Evolutionary conservation across 2,329 filamentous ascomycete genomes (phyloP).

Genomic region (Akanthomyces dipterigenus): DNA sequence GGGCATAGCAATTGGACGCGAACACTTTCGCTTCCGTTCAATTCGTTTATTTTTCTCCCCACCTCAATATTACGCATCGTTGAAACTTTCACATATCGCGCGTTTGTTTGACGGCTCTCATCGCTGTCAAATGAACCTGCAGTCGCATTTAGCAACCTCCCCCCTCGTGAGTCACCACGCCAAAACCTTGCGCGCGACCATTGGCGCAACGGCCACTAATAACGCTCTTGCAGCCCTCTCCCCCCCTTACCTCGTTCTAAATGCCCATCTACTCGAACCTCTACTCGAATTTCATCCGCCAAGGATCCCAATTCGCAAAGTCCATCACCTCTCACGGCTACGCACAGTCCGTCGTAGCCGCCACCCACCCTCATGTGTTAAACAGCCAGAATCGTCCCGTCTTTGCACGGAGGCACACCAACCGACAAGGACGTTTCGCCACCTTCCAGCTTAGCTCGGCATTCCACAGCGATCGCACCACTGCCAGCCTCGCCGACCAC

Average conservation of each 20-base stretch:
- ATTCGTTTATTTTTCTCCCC: conserved; percentile 15
- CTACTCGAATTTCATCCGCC: conserved; percentile 82
- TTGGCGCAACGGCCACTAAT: conserved; percentile 7
- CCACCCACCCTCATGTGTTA: conserved; percentile 72
- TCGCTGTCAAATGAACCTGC: conserved; percentile 99
- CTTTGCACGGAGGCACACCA: conserved; percentile 52
- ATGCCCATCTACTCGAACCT: conserved; percentile 73
- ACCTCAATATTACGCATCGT: conserved; percentile 14
- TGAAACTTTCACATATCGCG: conserved; percentile 44
- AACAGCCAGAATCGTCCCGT: conserved; percentile 64
- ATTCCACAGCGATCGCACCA: conserved; percentile 57
- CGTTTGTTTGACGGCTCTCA: conserved; percentile 81
- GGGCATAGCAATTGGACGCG: conserved; percentile 7
- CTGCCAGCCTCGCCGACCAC: conserved; percentile 47
- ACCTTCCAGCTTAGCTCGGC: conserved; percentile 66
- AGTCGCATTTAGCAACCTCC: conserved; percentile 35
- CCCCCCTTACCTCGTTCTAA: conserved; percentile 66
- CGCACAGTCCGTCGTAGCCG: conserved; percentile 94
- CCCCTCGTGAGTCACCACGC: conserved; percentile 5
- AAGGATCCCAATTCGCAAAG: conserved; percentile 79
- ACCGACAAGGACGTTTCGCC: conserved; percentile 46
- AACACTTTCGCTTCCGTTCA: conserved; percentile 13
- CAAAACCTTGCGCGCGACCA: not conserved
- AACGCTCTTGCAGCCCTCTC: conserved; percentile 28
- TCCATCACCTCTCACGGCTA: conserved; percentile 96